Evolutionary conservation across 2,329 filamentous ascomycete genomes (phyloP), one percentile per base, ranked within the genome.

Genomic region (Lojkania enalia): DNA sequence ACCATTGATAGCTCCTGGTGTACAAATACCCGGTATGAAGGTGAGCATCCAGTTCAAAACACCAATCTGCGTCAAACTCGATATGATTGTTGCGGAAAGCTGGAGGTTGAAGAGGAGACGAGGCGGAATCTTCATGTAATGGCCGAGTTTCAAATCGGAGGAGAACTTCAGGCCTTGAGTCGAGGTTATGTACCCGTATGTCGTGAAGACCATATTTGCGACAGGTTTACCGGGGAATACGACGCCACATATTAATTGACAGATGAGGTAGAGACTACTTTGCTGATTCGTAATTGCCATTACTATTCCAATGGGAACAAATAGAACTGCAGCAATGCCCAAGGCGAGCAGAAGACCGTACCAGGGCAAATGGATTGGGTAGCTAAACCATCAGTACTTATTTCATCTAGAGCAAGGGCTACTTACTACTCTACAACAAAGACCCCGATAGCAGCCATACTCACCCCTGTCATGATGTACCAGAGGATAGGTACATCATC

Each of bases 261-360:
- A 92, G 58, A 94, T 88, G 25, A 94, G 79, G 66, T 92, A 94
- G 54, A 92, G 88, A 67, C 85, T 89, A 69, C 84, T 89, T 68
- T 94, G 88, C 64, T 92, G 88, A 66, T 94, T 95, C 7, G 90
- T 95, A 55, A 95, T 89, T 13, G 89, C 90, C 87, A 94, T 95
- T 60, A 95, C 87, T 64, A 95, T 94, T 49, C 90, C 90, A 52
- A 94, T 92, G 9, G 90, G 90, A 47, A 95, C 89, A 73, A 95
- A 95, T 49, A 95, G 86, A 42, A 92, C 70, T 15, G 85, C 83
- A 49, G 88, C 90, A 42, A 95, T 89, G 19, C 77, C 81, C 2
- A 95, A 77, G 1, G 90, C 87, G 4, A 95, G 78, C 13, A 95
- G 75, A 2, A 95, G 76, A 3, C 90, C 90, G 60, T 94, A 94